phyloP scores from a whole-genome alignment of 2,329 filamentous ascomycete genomes.

The Ceratocystis colombiana region DNA sequence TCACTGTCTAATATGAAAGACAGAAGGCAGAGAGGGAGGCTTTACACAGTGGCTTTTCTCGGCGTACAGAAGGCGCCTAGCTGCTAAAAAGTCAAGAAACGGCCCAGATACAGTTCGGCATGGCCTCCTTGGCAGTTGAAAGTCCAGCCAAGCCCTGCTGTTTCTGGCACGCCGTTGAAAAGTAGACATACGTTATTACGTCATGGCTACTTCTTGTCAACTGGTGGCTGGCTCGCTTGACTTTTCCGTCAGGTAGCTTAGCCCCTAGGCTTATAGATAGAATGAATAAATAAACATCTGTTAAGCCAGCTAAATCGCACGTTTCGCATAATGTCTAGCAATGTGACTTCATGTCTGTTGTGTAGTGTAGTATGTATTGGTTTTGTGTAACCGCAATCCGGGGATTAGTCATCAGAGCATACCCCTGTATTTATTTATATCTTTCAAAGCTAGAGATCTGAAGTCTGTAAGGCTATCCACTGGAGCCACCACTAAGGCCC shows the following conservation, averaged over 20 bases:
- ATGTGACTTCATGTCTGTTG: background rate
- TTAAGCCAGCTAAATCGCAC: background rate
- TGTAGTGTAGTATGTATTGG: background rate
- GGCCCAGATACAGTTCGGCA: background rate
- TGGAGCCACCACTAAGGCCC: background rate
- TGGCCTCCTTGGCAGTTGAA: background rate
- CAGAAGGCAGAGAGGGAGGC: background rate
- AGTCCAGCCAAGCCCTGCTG: background rate
- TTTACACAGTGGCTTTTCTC: no score
- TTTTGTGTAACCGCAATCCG: background rate
- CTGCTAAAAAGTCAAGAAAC: background rate
- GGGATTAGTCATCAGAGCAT: background rate
- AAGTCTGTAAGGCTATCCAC: background rate
- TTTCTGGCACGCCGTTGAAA: background rate
- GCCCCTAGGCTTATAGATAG: background rate
- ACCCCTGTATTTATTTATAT: background rate
- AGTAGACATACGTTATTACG: conserved; percentile 5
- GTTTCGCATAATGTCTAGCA: background rate
- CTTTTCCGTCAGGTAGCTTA: background rate
- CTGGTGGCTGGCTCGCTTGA: background rate
- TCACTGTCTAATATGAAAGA: background rate
- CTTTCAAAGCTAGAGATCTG: background rate
- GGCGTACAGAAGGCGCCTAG: background rate
- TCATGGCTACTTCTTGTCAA: background rate
- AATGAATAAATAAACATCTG: background rate